Conservation (phyloP, 352 stramenopile genomes). For the Phytophthora fragariae region DNA sequence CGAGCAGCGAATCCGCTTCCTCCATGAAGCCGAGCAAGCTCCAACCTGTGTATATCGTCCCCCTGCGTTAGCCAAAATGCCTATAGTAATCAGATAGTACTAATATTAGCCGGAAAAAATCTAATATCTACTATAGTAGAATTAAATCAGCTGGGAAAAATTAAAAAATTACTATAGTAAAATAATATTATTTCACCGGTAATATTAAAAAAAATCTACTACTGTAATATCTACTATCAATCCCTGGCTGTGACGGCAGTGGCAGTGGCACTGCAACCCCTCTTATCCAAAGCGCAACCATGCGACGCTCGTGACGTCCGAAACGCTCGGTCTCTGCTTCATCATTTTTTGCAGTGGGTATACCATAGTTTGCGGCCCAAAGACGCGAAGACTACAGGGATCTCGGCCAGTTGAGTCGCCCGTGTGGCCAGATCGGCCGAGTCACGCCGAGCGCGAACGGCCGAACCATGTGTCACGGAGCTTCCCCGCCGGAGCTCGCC, state of each 20-base stretch:
- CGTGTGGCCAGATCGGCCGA: neutral
- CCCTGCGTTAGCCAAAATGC: no score
- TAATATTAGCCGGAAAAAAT: no score
- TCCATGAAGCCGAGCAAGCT: no score
- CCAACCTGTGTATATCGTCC: no score
- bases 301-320: constrained; percentile 22
- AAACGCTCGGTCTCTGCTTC: neutral
- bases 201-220: no score
- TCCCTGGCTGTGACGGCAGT: constrained; percentile 22
- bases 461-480: constrained; percentile 11
- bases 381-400: neutral
- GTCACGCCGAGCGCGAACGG: neutral
- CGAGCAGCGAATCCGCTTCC: no score
- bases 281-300: constrained; percentile 32
- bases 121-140: no score
- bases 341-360: neutral
- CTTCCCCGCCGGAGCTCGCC: neutral
- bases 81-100: no score
- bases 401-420: neutral
- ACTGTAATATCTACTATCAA: no score
- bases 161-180: no score
- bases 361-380: neutral
- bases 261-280: constrained; percentile 8
- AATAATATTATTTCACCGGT: no score
- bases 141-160: no score